Percentiles rank a stretch among this genome's conserved stretches.
Conservation (phyloP, 1,284 basidiomycete species). For the Marasmius tenuissimus region DNA sequence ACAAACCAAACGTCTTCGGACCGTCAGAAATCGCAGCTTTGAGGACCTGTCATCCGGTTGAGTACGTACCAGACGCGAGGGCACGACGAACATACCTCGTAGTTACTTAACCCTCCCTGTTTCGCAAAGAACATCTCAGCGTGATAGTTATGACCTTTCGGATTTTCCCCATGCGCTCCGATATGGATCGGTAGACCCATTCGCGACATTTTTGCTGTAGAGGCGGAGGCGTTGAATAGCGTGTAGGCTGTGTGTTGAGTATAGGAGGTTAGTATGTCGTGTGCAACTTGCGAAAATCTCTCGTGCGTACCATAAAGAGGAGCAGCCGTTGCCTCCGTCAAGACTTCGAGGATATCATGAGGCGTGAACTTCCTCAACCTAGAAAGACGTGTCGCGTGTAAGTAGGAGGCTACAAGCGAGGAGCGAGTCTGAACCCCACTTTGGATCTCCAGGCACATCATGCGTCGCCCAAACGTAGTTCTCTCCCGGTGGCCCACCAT, state of each 20-base stretch:
- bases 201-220: constrained; percentile 64
- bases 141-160: constrained; percentile 71
- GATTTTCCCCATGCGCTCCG: constrained; percentile 73
- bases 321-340: constrained; percentile 60
- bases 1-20: constrained; percentile 63
- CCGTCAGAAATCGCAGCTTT: constrained; percentile 66
- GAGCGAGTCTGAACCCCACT: constrained; percentile 40
- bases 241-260: constrained; percentile 45
- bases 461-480: constrained; percentile 65
- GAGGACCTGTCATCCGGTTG: constrained; percentile 46
- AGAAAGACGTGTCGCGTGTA: background rate
- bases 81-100: constrained; percentile 31
- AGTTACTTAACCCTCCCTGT: constrained; percentile 55
- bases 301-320: constrained; percentile 50
- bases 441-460: constrained; percentile 64
- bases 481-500: constrained; percentile 67
- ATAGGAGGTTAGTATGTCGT: background rate
- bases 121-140: constrained; percentile 66
- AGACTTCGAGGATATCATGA: constrained; percentile 58
- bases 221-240: constrained; percentile 66
- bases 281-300: constrained; percentile 16
- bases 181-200: constrained; percentile 62
- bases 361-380: constrained; percentile 63
- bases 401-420: background rate
- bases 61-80: background rate